A percentile compares a stretch with the other conserved stretches of the same genome.
These are phyloP conservation scores for Castanea mollissima DNA, from an alignment of 306 rosid genomes.

Conservation along the genomic window DNA sequence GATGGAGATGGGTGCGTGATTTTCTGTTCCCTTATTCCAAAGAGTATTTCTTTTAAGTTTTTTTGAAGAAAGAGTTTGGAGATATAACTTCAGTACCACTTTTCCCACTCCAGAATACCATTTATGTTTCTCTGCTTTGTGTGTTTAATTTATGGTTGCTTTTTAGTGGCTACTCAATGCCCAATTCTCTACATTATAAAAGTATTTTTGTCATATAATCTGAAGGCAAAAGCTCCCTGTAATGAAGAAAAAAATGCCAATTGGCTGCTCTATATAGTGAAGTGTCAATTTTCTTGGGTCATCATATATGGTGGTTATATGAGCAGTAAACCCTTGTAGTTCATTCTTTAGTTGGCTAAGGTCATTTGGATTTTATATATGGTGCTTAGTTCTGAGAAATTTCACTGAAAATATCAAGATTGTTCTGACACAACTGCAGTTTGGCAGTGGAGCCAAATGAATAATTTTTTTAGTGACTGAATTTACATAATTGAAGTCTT, in stretches of 20 bases:
- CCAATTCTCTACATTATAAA: not conserved
- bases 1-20: constrained; percentile 95
- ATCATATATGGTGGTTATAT: not conserved
- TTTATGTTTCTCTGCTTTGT: not conserved
- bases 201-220: not conserved
- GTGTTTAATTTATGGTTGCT: not conserved
- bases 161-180: not conserved
- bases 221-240: not conserved
- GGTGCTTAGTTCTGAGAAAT: not conserved
- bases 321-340: not conserved
- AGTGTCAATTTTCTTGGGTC: not conserved
- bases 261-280: not conserved
- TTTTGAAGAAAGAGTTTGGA: constrained; percentile 7
- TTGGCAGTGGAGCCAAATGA: not conserved
- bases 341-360: not conserved
- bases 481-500: no score
- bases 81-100: not conserved
- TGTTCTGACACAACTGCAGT: not conserved
- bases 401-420: not conserved
- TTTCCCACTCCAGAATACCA: not conserved
- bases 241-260: not conserved
- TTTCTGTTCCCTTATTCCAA: constrained; percentile 22
- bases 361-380: not conserved
- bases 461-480: not conserved
- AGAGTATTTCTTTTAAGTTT: constrained; percentile 10